A percentile compares a stretch with the other conserved stretches of the same genome.
phyloP scores from a whole-genome alignment of 306 rosid genomes.

The Medicago truncatula region DNA sequence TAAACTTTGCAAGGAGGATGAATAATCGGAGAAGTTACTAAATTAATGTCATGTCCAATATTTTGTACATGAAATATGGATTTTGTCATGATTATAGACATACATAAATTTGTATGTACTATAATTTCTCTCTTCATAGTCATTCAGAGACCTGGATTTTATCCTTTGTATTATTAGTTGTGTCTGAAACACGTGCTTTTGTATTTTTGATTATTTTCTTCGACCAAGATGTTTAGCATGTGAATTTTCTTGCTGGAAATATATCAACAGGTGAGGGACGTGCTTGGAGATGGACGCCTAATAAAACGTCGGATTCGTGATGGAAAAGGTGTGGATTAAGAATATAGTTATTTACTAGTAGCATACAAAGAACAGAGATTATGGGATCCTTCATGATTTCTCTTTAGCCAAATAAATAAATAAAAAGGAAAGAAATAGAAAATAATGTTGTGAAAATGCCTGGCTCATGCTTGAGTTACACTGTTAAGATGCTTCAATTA shows the following conservation, averaged over 20 bases:
- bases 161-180: constrained; percentile 21
- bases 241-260: constrained; percentile 43
- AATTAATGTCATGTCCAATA: constrained; percentile 22
- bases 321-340: constrained; percentile 75
- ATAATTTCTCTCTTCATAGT: constrained; percentile 19
- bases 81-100: neutral
- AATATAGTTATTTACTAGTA: constrained; percentile 25
- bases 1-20: neutral
- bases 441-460: constrained; percentile 27
- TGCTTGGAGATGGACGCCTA: constrained; percentile 98
- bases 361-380: constrained; percentile 31
- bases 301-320: constrained; percentile 88
- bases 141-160: constrained; percentile 16
- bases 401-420: constrained; percentile 1
- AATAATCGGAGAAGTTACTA: constrained; percentile 1
- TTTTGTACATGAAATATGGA: constrained; percentile 12
- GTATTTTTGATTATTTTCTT: constrained; percentile 18
- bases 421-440: constrained; percentile 26
- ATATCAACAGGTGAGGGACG: constrained; percentile 81
- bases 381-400: constrained; percentile 30
- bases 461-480: constrained; percentile 21
- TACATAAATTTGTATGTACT: neutral
- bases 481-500: neutral
- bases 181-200: constrained; percentile 14
- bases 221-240: constrained; percentile 1